phyloP scores from a whole-genome alignment of 2,329 filamentous ascomycete genomes.

The Colletotrichum neosansevieriae region DNA sequence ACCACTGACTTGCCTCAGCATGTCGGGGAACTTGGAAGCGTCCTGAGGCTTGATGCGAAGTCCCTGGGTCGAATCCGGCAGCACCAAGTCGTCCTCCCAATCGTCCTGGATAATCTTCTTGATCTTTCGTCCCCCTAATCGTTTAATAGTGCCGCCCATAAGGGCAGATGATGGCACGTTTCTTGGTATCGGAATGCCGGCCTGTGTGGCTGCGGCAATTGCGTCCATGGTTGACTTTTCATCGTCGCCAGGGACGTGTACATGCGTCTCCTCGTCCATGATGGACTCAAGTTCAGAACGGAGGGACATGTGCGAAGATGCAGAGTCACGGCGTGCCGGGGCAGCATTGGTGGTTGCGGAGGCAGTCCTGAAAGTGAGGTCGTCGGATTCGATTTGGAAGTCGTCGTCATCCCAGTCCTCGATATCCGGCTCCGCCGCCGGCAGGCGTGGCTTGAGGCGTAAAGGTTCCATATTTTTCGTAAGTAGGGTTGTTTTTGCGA shows the following conservation, averaged over 20 bases:
- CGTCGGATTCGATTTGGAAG: slow-evolving; percentile 76
- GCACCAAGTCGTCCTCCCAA: slow-evolving; percentile 83
- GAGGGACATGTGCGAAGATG: slow-evolving; percentile 84
- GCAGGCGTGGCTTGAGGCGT: slow-evolving; percentile 64
- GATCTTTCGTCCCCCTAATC: slow-evolving; percentile 81
- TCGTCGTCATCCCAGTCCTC: slow-evolving; percentile 87
- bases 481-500: slow-evolving; percentile 16
- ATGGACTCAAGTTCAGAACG: slow-evolving; percentile 85
- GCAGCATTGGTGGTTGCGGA: slow-evolving; percentile 57
- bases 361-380: slow-evolving; percentile 70
- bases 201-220: slow-evolving; percentile 86
- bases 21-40: slow-evolving; percentile 73
- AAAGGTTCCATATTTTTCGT: slow-evolving; percentile 64
- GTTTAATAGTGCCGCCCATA: slow-evolving; percentile 92
- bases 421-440: slow-evolving; percentile 68
- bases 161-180: slow-evolving; percentile 91
- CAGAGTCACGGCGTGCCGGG: slow-evolving; percentile 76
- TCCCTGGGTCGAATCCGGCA: slow-evolving; percentile 69
- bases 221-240: slow-evolving; percentile 86
- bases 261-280: slow-evolving; percentile 85
- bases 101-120: slow-evolving; percentile 82
- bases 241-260: slow-evolving; percentile 87
- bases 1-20: slow-evolving; percentile 74
- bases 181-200: slow-evolving; percentile 89
- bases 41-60: slow-evolving; percentile 76